Evolutionary conservation across 192 early-diverging fungal species (phyloP).

Genomic region (Thoreauomyces humboldtii): DNA sequence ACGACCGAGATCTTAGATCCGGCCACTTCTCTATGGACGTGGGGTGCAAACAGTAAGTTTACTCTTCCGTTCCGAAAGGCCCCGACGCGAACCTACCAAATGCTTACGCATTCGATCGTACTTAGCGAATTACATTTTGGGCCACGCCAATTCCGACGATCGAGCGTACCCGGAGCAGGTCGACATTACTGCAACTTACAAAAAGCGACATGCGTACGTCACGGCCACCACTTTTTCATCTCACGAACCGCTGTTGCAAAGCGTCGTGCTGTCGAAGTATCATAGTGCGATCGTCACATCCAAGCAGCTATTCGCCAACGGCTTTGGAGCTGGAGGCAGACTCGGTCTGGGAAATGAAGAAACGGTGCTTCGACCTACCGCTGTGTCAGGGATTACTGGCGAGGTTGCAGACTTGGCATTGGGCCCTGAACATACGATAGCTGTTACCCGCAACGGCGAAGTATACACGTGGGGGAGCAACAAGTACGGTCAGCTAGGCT

Average conservation of each 20-base stretch:
- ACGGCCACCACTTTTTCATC: conserved; percentile 23
- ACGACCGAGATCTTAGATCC: background rate
- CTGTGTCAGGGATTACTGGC: conserved; percentile 46
- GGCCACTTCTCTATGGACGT: conserved; percentile 59
- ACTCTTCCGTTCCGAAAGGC: no score
- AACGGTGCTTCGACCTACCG: conserved; percentile 52
- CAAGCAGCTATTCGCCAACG: conserved; percentile 53
- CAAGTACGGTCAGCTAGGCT: conserved; percentile 59
- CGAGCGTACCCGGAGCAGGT: conserved; percentile 64
- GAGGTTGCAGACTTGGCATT: conserved; percentile 42
- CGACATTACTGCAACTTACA: conserved; percentile 35
- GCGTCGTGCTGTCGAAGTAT: conserved; percentile 65
- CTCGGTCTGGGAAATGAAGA: conserved; percentile 63
- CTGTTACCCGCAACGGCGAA: conserved; percentile 51
- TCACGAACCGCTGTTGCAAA: conserved; percentile 31
- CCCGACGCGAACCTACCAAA: background rate
- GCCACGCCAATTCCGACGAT: conserved; percentile 64
- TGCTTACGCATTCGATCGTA: background rate
- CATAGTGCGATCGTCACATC: conserved; percentile 58
- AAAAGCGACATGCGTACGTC: conserved; percentile 24
- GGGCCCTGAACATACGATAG: conserved; percentile 71
- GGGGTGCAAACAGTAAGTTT: conserved; percentile 63
- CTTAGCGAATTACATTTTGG: conserved; percentile 60
- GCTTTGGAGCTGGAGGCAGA: conserved; percentile 68
- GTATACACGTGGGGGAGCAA: conserved; percentile 69